These are phyloP conservation scores for Parasarocladium wereldwijsianum DNA, from an alignment of 2,329 filamentous ascomycete species.

Conservation along the genomic window DNA sequence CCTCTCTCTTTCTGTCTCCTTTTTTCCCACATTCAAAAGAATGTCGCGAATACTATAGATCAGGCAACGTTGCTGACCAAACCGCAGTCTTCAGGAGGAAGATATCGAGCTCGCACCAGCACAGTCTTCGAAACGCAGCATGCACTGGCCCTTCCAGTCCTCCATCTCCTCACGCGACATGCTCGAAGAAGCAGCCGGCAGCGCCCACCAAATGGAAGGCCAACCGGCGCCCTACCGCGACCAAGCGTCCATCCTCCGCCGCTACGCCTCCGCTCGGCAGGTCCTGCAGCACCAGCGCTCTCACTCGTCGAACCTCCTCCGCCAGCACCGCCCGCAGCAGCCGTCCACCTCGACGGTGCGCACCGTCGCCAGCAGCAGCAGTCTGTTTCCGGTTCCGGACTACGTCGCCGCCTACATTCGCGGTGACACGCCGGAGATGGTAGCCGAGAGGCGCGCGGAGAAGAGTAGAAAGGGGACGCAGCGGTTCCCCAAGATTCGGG, in stretches of 20 bases:
- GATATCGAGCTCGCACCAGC: too few species aligned
- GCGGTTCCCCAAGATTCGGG: constrained; percentile 12
- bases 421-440: constrained; percentile 37
- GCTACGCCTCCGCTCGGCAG: constrained; percentile 2
- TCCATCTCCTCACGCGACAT: constrained; percentile 2
- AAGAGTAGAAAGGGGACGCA: constrained; percentile 12
- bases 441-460: constrained; percentile 25
- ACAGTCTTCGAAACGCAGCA: constrained; percentile 3
- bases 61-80: too few species aligned
- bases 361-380: constrained; percentile 3
- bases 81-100: too few species aligned
- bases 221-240: background rate
- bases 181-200: background rate
- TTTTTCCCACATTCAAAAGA: too few species aligned
- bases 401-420: constrained; percentile 40
- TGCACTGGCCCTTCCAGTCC: constrained; percentile 2
- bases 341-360: constrained; percentile 1
- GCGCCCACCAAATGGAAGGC: too few species aligned
- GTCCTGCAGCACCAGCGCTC: background rate
- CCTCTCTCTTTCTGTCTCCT: too few species aligned
- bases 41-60: too few species aligned
- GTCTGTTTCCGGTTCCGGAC: constrained; percentile 24
- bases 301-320: constrained; percentile 1
- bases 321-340: too few species aligned
- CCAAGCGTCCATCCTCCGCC: constrained; percentile 3